Evolutionary conservation across 805 yeast species (phyloP), one percentile per base, ranked within the genome.

Genomic region (Lachancea waltii): DNA sequence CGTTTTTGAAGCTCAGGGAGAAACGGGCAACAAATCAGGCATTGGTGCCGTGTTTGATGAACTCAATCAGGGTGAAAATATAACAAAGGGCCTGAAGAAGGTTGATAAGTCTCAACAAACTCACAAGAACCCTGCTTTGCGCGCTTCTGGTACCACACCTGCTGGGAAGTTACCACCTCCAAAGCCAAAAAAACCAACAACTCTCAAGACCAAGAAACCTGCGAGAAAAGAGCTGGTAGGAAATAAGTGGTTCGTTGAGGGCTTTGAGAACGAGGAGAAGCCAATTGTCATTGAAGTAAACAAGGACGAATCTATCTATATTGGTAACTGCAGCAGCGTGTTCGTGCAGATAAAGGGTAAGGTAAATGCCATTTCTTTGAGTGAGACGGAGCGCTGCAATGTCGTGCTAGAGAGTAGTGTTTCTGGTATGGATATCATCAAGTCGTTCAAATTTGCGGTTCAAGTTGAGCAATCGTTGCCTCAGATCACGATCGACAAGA

Each of bases 71-170:
- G 99, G 99, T 43, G 84, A 79, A 48, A 67, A 64, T 32, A 81
- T 92, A 53, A 89, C 97, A 1, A 69, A 87, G 24, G 85, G 87
- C 10, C 75, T 92, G 49, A 86, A 82, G 59, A 90, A 90, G 60
- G 97, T 90, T 27, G 97, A 89, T 50, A 85, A 79, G 66, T 81
- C 94, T 7, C 85, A 87, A 63, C 85, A 85, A 87, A 86, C 96
- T 16, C 95, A 86, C 63, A 87, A 86, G 64, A 85, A 87, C 61
- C 95, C 96, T 2, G 79, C 69, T 33, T 68, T 89, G 50, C 81
- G 95, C 53, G 72, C 67, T 8, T 61, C 75, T 4, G 70, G 78
- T 2, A 61, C 72, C 3, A 71, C 74, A 16, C 70, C 74, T 3
- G 58, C 68, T 1, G 28, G 54, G 3, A 73, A 72, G 48, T 51